phyloP scores from a whole-genome alignment of 495 filamentous ascomycete genomes.

The Tirmania nivea region DNA sequence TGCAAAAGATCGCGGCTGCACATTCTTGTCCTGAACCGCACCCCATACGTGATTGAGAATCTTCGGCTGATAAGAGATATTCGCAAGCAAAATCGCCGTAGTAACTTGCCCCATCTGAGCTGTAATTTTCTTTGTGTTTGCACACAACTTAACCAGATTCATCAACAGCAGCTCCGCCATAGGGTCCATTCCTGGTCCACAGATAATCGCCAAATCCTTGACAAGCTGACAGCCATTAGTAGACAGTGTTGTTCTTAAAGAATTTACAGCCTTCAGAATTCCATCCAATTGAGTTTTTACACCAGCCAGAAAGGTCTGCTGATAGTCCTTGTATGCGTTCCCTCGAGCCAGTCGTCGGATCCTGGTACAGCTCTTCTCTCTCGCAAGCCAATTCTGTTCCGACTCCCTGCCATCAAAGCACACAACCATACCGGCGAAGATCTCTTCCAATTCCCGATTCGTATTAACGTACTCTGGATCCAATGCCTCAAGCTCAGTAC shows the following conservation, averaged over 20 bases:
- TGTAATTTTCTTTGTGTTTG: slow-evolving; percentile 71
- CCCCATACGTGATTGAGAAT: slow-evolving; percentile 62
- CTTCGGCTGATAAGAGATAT: slow-evolving; percentile 54
- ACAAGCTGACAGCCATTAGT: slow-evolving; percentile 65
- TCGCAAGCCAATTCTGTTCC: slow-evolving; percentile 69
- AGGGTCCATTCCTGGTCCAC: slow-evolving; percentile 57
- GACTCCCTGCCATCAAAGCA: slow-evolving; percentile 77
- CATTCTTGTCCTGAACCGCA: slow-evolving; percentile 80
- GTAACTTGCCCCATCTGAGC: slow-evolving; percentile 57
- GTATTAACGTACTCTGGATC: slow-evolving; percentile 67
- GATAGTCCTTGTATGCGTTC: slow-evolving; percentile 62
- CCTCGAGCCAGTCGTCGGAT: slow-evolving; percentile 59
- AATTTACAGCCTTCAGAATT: slow-evolving; percentile 69
- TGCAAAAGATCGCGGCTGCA: slow-evolving; percentile 54
- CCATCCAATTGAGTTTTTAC: slow-evolving; percentile 64
- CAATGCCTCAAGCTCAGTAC: slow-evolving; percentile 40
- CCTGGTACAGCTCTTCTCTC: slow-evolving; percentile 57
- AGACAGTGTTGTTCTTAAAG: slow-evolving; percentile 71
- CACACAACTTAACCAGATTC: slow-evolving; percentile 69
- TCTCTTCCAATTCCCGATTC: slow-evolving; percentile 61
- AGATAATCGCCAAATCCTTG: slow-evolving; percentile 59
- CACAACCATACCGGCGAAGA: slow-evolving; percentile 53
- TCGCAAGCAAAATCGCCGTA: slow-evolving; percentile 51
- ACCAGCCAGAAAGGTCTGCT: slow-evolving; percentile 39
- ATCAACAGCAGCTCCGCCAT: slow-evolving; percentile 84